A percentile compares a stretch with the other conserved stretches of the same genome.
Conservation (phyloP, 495 filamentous ascomycete species). For the Articulospora tetracladia region DNA sequence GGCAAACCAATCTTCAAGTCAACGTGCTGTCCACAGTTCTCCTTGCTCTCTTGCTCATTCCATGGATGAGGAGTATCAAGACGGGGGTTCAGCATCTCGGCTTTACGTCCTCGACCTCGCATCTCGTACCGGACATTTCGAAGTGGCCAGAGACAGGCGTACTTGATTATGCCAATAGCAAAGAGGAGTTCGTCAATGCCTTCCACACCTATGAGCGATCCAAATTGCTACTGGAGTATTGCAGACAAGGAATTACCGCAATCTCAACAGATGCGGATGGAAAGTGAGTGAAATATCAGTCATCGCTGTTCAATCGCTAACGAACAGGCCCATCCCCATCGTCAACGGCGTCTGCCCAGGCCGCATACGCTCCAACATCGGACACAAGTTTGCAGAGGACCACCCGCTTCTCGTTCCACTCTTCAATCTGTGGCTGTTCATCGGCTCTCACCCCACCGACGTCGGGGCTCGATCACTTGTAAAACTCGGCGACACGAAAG, state of each 20-base stretch:
- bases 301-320: not conserved
- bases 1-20: slow-evolving; percentile 24
- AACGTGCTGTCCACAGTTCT: slow-evolving; percentile 22
- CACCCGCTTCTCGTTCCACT: not conserved
- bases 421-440: not conserved
- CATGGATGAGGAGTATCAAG: slow-evolving; percentile 24
- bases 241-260: slow-evolving; percentile 29
- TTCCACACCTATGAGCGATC: slow-evolving; percentile 23
- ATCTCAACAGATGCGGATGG: slow-evolving; percentile 13
- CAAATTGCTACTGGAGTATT: slow-evolving; percentile 38
- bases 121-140: not conserved
- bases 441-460: slow-evolving; percentile 9
- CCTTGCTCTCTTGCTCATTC: slow-evolving; percentile 24
- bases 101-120: not conserved
- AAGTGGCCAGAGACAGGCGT: not conserved
- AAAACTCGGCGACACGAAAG: slow-evolving; percentile 19
- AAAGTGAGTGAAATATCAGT: not conserved
- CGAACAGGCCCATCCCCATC: not conserved
- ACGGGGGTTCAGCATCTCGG: slow-evolving; percentile 19
- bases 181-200: not conserved
- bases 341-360: not conserved
- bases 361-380: not conserved
- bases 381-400: not conserved
- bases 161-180: not conserved
- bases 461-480: slow-evolving; percentile 33